Base-by-base conservation (phyloP, 768 basidiomycete genomes). In the Russula sp. region DNA sequence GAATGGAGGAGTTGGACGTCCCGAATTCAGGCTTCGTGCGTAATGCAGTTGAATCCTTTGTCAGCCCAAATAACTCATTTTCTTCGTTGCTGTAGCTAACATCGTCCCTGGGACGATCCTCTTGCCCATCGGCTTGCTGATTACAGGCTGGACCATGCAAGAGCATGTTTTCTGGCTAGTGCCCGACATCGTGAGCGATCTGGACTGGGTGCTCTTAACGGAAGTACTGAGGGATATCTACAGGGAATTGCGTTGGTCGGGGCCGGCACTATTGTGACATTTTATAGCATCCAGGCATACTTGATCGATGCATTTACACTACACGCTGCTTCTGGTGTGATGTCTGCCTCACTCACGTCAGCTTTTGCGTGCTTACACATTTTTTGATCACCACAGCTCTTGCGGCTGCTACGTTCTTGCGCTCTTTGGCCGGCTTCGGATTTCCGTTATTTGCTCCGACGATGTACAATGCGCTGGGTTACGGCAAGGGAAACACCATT, bases 371-470 rank as follows among this genome's bases (percentile, higher is more conserved):
- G 42, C 62, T 64, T 30, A 28, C 13, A 36, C 36, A n/a, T n/a
- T 53, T 24, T 49, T 36, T 24, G 69, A 34, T 64, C 56, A 62
- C 62, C 63, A 63, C 62, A 83, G 86, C 88, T 3, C 75, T 92
- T 11, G 88, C 88, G 0, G 87, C 88, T 0, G 83, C 83, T 20
- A 75, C 85, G 0, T 86, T 74, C 71, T 71, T 91, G 14, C 84
- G 90, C 22, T 84, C 86, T 0, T 59, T 89, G 0, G 82, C 83
- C 1, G 91, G 90, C 0, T 91, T 89, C 59, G 84, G 80, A 1
- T 90, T 92, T 71, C 90, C 90, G 3, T 75, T 92, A 18, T 92
- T 92, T 67, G 87, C 85, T 2, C 84, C 87, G 22, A 76, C 81
- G 44, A 87, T 91, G 83, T 90, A 82, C 73, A 72, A 76, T 0